These are phyloP conservation scores for Fusarium keratoplasticum DNA, from an alignment of 2,329 filamentous ascomycete species.

Conservation along the genomic window DNA sequence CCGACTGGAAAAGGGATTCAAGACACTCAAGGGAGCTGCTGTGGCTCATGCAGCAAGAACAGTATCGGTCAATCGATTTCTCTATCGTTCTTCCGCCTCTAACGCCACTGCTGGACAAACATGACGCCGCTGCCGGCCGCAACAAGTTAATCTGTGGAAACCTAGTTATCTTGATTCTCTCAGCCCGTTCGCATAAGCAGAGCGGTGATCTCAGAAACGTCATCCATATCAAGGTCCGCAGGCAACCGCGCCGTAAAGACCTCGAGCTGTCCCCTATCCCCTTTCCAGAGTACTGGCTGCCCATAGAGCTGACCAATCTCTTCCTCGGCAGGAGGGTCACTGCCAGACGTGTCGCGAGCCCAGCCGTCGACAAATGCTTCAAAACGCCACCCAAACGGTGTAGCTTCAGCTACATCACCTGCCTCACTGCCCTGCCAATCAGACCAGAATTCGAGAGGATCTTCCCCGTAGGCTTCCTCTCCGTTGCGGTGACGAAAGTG, in stretches of 20 bases:
- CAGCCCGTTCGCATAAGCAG: neutral
- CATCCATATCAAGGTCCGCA: neutral
- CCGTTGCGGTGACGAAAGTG: conserved; percentile 4
- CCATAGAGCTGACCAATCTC: neutral
- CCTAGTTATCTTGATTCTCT: neutral
- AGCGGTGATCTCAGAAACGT: neutral
- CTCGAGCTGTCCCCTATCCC: neutral
- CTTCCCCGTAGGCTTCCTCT: neutral
- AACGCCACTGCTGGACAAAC: neutral
- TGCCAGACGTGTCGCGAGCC: neutral
- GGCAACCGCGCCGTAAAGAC: neutral
- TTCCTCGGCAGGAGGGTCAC: neutral
- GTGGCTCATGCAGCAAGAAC: neutral
- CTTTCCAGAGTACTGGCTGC: neutral
- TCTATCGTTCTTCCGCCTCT: neutral
- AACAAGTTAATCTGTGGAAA: neutral
- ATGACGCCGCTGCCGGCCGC: neutral
- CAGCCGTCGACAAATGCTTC: neutral
- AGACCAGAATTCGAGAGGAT: conserved; percentile 13
- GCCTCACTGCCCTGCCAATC: neutral
- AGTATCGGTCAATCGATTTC: neutral
- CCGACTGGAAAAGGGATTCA: neutral
- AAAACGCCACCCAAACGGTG: conserved; percentile 14
- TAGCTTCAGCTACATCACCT: neutral
- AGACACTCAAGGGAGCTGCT: neutral